phyloP scores from a whole-genome alignment of 768 basidiomycete genomes.

The Russula olivacea region DNA sequence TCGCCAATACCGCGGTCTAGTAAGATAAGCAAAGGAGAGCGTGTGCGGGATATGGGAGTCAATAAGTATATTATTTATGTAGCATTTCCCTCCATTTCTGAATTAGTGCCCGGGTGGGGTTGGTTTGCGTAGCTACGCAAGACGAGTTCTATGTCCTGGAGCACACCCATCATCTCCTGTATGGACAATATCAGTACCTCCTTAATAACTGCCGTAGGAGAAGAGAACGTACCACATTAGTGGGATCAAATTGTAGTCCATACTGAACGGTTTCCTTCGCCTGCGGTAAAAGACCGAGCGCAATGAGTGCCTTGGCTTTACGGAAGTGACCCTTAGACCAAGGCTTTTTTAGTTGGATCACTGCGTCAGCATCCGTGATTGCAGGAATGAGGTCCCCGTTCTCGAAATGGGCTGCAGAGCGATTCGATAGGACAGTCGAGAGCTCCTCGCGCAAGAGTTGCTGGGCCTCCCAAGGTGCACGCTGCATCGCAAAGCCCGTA shows the following conservation, averaged over 20 bases:
- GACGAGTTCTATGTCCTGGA: constrained; percentile 21
- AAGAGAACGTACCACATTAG: constrained; percentile 43
- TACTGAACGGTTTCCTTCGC: constrained; percentile 77
- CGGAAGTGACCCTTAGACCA: constrained; percentile 98
- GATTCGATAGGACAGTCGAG: constrained; percentile 83
- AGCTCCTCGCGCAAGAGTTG: constrained; percentile 84
- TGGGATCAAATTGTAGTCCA: constrained; percentile 81
- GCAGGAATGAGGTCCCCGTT: constrained; percentile 69
- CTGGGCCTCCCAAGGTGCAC: constrained; percentile 88
- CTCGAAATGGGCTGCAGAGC: constrained; percentile 82
- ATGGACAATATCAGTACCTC: constrained; percentile 1
- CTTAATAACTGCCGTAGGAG: neutral
- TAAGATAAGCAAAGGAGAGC: neutral
- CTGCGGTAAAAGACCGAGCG: constrained; percentile 59
- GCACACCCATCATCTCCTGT: constrained; percentile 24
- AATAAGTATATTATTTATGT: constrained; percentile 10
- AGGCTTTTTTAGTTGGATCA: constrained; percentile 72
- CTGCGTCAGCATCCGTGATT: constrained; percentile 85
- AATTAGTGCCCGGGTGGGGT: neutral
- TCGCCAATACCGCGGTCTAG: neutral
- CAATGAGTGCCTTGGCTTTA: constrained; percentile 83
- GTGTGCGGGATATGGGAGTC: constrained; percentile 2
- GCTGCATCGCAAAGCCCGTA: constrained; percentile 65
- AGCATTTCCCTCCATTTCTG: constrained; percentile 1
- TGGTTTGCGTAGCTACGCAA: constrained; percentile 17